Base-by-base conservation (phyloP, 139 green algal species). In the Spirogloea muscicola region DNA sequence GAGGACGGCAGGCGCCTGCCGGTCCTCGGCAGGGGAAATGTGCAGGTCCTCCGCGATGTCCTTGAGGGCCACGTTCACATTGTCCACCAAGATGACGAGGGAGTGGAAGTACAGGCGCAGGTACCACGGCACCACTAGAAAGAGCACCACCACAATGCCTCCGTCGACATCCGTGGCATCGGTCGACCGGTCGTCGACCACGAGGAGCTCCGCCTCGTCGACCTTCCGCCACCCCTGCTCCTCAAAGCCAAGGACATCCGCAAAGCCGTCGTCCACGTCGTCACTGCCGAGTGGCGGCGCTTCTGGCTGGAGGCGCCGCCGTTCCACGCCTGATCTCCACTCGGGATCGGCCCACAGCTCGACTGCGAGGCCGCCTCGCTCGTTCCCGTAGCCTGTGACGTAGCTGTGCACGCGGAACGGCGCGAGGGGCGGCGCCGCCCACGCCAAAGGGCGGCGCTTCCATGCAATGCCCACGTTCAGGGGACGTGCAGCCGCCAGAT, bases 111-210 rank as follows among this genome's bases (percentile, higher is more conserved):
- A 90, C 3, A 91, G 44, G 29, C 77, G 42, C 1, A 96, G 60
- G 63, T 86, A 90, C 92, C 92, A 97, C 0, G 92, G 92, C 39
- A 96, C 55, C 27, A 85, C 48, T 60, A 79, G 79, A 2, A 85
- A 70, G 18, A 84, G 5, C 27, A 39, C 36, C 34, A 80, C 72
- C 25, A 39, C 33, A 43, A 31, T 62, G 5, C 5, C 40, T 33
- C 40, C 52, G n/a, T 34, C 34, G 27, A 3, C 58, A 21, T 21
- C 21, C 21, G 21, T 55, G 21, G 21, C 46, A 55, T 55, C 21
- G 21, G 46, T n/a, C 21, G 46, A 62, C 5, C 52, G 9, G 7
- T 62, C 7, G 31, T 62, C 40, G 37, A 43, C 9, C 52, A 62
- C 9, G 9, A 21, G 40, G 3, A 3, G 7, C n/a, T 3, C 51